A percentile compares a stretch with the other conserved stretches of the same genome.
phyloP scores from a whole-genome alignment of 1,284 basidiomycete species.

The Neotropicomus parvogracilis region DNA sequence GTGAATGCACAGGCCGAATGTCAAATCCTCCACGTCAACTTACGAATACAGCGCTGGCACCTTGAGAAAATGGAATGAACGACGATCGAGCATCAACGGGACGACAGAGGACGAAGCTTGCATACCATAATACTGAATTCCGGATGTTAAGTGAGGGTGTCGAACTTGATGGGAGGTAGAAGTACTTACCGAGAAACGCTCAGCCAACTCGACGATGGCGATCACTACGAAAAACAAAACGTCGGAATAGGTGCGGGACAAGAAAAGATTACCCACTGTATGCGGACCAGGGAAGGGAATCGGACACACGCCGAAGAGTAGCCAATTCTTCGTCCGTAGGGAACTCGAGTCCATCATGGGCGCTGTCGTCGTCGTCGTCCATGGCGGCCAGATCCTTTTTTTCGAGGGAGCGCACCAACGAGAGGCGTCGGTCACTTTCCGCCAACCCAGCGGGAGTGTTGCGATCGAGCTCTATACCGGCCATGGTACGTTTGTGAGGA shows the following conservation, averaged over 20 bases:
- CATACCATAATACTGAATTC: slow-evolving; percentile 37
- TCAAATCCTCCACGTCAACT: slow-evolving; percentile 27
- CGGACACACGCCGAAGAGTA: slow-evolving; percentile 61
- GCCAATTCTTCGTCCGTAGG: slow-evolving; percentile 67
- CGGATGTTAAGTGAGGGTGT: slow-evolving; percentile 6
- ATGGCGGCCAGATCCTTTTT: slow-evolving; percentile 7
- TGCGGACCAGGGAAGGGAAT: slow-evolving; percentile 60
- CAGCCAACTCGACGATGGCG: slow-evolving; percentile 66
- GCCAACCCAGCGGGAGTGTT: slow-evolving; percentile 1
- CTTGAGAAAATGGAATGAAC: slow-evolving; percentile 41
- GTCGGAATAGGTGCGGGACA: slow-evolving; percentile 10
- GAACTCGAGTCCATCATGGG: slow-evolving; percentile 56
- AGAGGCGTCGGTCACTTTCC: slow-evolving; percentile 4
- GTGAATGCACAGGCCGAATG: not conserved
- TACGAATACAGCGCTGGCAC: slow-evolving; percentile 65
- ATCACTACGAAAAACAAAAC: slow-evolving; percentile 47
- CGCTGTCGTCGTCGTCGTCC: slow-evolving; percentile 37
- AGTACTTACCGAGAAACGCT: slow-evolving; percentile 64
- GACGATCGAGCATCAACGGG: not conserved
- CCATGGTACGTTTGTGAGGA: slow-evolving; percentile 10
- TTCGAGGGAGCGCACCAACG: slow-evolving; percentile 14
- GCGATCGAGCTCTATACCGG: slow-evolving; percentile 6
- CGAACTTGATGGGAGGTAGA: not conserved
- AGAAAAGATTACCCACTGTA: slow-evolving; percentile 47
- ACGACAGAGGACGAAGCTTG: not conserved